Evolutionary conservation across 768 basidiomycete genomes (phyloP).

Genomic region (Flagelloscypha sp.): DNA sequence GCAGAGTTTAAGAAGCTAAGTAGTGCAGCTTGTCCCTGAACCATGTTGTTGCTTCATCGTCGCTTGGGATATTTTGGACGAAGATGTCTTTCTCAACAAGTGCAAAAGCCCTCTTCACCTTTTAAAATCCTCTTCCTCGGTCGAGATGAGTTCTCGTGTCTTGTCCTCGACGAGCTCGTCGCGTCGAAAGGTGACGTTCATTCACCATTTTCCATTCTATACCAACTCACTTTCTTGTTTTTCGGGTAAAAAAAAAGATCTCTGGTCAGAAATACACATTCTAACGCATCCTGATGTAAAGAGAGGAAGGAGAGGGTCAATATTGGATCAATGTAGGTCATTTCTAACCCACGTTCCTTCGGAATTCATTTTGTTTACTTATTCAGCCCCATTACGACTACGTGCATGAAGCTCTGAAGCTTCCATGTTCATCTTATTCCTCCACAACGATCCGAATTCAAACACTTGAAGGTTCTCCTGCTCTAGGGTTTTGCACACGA

Average conservation of each 20-base stretch:
- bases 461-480: slow-evolving; percentile 48
- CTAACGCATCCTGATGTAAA: slow-evolving; percentile 65
- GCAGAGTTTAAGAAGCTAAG: too few species aligned
- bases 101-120: too few species aligned
- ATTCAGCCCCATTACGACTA: background rate
- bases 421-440: slow-evolving; percentile 54
- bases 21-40: too few species aligned
- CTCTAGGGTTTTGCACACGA: too few species aligned
- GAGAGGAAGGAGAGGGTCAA: slow-evolving; percentile 53
- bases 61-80: too few species aligned
- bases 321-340: slow-evolving; percentile 50
- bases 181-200: slow-evolving; percentile 44
- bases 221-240: slow-evolving; percentile 9
- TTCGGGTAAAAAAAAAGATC: slow-evolving; percentile 38
- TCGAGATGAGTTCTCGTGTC: slow-evolving; percentile 81
- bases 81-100: too few species aligned
- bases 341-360: too few species aligned
- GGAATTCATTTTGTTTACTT: background rate
- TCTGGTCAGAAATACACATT: slow-evolving; percentile 64
- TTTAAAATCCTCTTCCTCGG: slow-evolving; percentile 85
- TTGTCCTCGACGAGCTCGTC: slow-evolving; percentile 57
- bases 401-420: background rate
- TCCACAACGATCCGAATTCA: slow-evolving; percentile 48
- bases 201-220: slow-evolving; percentile 6
- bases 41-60: too few species aligned